phyloP scores from a whole-genome alignment of 192 early-diverging fungal species.

The Mortierella claussenii region DNA sequence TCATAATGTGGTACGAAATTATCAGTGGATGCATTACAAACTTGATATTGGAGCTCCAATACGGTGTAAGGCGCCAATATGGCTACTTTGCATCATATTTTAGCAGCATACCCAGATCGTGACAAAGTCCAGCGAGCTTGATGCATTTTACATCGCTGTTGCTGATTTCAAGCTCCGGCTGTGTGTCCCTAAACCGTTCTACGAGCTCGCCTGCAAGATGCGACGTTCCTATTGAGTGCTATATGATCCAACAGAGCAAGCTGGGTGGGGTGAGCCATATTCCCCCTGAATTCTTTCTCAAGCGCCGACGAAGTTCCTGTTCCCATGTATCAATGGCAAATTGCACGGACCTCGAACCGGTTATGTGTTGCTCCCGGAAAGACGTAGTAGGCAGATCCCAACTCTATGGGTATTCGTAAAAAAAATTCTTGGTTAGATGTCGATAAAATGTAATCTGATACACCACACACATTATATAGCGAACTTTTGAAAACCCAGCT shows the following conservation, averaged over 20 bases:
- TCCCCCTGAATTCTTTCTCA: too few species aligned
- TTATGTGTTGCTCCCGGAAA: conserved; percentile 96
- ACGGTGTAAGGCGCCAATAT: too few species aligned
- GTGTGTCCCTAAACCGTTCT: conserved; percentile 71
- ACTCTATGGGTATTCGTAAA: conserved; percentile 13
- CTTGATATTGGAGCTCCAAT: too few species aligned
- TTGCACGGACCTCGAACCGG: conserved; percentile 92
- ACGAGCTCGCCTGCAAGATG: conserved; percentile 83
- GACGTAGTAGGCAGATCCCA: conserved; percentile 89
- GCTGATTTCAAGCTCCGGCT: conserved; percentile 84
- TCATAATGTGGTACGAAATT: not conserved
- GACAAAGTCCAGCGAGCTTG: conserved; percentile 90
- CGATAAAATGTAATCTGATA: not conserved
- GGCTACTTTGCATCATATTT: too few species aligned
- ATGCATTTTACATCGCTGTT: conserved; percentile 87
- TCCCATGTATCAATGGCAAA: too few species aligned
- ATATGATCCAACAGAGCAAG: too few species aligned
- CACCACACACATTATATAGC: too few species aligned
- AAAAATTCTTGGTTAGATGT: not conserved
- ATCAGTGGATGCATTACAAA: too few species aligned
- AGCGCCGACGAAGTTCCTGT: too few species aligned
- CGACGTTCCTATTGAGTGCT: conserved; percentile 72
- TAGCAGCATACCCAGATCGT: conserved; percentile 85
- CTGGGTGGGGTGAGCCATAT: too few species aligned
- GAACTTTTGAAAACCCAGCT: too few species aligned